Base-by-base conservation (phyloP, 352 stramenopile genomes). In the Globisporangium recalcitrans region DNA sequence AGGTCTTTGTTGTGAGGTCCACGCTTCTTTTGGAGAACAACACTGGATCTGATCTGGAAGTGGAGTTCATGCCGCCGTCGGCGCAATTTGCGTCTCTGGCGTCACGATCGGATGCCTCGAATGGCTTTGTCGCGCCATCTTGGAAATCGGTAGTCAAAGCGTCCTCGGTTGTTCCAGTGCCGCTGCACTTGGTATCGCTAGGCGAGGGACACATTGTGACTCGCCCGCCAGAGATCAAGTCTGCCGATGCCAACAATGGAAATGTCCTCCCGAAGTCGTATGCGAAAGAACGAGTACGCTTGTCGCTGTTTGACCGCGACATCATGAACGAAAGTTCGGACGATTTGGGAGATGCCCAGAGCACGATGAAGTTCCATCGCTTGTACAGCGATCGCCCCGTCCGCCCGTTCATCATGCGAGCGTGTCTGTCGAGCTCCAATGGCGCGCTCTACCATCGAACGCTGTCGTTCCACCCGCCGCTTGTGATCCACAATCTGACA, bases 1-100 rank as follows among this genome's bases (percentile, higher is more conserved):
- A 96, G 62, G 85, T 89, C 60, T 91, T 96, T 57, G 82, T 93
- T 21, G 82, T 96, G 19, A 84, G 86, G 1, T 94, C 85, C 6
- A 90, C 84, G 10, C 62, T 91, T 57, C 64, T 91, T 48, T 34
- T 96, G 13, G 82, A 93, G 38, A 96, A 96, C 67, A 88, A 91
- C 59, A 94, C 85, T 0, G 78, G 76, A 1, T 92, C 85, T 10
- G 82, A 91, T 32, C 62, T 96, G n/a, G 80, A 94, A 62, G 69
- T 94, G n/a, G 85, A 96, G 55, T 90, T 93, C 62, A 67, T 94
- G 9, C 80, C 80, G 44, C 78, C 76, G 14, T 72, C 83, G 52
- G 61, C 73, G n/a, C 73, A 71, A 34, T 70, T 68, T 3, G 62
- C 65, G 10, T 82, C 82, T 26, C 66, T 70, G 7, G 60, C 72